Conservation (phyloP, 164 flowering plant genomes). For the Magnolia officinalis region DNA sequence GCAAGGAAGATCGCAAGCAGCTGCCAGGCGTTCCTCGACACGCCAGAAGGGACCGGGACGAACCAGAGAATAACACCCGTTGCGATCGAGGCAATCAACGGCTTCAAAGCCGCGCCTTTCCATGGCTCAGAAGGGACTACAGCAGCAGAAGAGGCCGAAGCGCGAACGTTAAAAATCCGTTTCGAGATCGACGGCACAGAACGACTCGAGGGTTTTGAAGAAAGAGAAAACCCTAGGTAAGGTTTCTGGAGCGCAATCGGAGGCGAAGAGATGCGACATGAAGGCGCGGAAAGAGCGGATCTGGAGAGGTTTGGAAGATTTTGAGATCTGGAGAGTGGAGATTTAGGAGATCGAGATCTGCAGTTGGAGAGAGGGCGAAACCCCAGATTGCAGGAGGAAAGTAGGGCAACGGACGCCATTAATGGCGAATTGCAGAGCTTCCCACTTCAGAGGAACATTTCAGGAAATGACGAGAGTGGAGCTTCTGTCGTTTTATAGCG, state of each 20-base stretch:
- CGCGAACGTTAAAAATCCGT: constrained; percentile 18
- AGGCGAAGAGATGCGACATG: background rate
- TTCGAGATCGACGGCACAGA: constrained; percentile 2
- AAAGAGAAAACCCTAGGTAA: constrained; percentile 8
- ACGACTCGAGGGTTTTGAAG: constrained; percentile 7
- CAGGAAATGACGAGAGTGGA: background rate
- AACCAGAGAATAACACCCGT: constrained; percentile 82
- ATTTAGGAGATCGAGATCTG: constrained; percentile 23
- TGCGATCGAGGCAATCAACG: constrained; percentile 69
- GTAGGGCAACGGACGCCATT: constrained; percentile 10
- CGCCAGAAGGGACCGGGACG: constrained; percentile 72
- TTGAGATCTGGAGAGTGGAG: constrained; percentile 5
- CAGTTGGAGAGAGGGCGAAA: constrained; percentile 22
- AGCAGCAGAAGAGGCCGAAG: constrained; percentile 13
- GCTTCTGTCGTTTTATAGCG: background rate
- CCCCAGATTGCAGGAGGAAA: constrained; percentile 29
- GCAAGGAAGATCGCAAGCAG: constrained; percentile 81
- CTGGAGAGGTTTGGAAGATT: constrained; percentile 11
- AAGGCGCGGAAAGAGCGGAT: constrained; percentile 14
- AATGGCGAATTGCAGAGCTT: background rate
- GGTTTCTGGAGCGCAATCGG: constrained; percentile 8
- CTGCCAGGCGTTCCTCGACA: constrained; percentile 77
- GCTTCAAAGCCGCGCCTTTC: constrained; percentile 82
- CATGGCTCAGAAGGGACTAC: constrained; percentile 52
- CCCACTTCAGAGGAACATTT: constrained; percentile 5